Conservation (phyloP, 495 filamentous ascomycete species). For the Penicillium verhagenii region DNA sequence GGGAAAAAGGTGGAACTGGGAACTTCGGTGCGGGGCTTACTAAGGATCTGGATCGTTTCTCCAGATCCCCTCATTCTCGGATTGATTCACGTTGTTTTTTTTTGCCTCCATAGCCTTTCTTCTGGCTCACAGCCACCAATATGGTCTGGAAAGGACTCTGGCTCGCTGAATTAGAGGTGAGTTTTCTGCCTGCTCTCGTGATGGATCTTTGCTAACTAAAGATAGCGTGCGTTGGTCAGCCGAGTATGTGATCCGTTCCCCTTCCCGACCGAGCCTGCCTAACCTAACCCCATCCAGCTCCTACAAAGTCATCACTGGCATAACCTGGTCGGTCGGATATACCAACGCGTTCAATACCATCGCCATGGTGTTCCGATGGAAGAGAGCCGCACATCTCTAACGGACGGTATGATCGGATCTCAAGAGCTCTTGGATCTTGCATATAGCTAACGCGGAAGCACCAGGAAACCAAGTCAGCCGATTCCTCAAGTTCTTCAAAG, state of each 20-base stretch:
- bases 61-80: constrained; percentile 5
- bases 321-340: constrained; percentile 53
- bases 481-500: constrained; percentile 56
- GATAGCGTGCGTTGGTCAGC: constrained; percentile 26
- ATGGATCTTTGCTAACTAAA: neutral
- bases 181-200: neutral
- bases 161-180: constrained; percentile 24
- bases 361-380: constrained; percentile 56
- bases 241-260: constrained; percentile 34
- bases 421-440: neutral
- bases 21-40: constrained; percentile 20
- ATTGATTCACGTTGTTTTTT: neutral
- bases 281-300: constrained; percentile 45
- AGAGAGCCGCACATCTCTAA: constrained; percentile 55
- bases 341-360: constrained; percentile 52
- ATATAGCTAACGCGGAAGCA: constrained; percentile 13
- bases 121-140: neutral
- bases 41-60: constrained; percentile 8
- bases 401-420: constrained; percentile 43
- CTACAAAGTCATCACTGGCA: constrained; percentile 61
- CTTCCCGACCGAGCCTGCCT: constrained; percentile 3
- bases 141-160: constrained; percentile 22
- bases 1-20: neutral
- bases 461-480: constrained; percentile 31
- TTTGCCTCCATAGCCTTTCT: constrained; percentile 2